A percentile compares a stretch with the other conserved stretches of the same genome.
These are phyloP conservation scores for Neocucurbitaria cava DNA, from an alignment of 2,329 filamentous ascomycete species.

Conservation along the genomic window DNA sequence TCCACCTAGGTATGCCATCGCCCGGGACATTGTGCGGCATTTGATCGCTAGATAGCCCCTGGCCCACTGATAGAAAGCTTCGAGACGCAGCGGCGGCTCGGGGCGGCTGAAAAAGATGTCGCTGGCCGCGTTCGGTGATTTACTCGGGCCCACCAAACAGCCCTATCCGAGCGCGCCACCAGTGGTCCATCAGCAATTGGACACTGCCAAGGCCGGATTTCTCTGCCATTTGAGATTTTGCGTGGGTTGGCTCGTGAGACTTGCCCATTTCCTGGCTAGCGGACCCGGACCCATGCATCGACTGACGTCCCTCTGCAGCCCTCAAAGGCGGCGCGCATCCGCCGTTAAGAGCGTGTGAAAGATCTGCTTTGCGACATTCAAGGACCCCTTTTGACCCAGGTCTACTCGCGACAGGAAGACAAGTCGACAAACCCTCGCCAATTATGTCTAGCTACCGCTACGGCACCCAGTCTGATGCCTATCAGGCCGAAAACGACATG, in stretches of 20 bases:
- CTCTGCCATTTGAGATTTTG: constrained; percentile 27
- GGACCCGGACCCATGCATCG: constrained; percentile 27
- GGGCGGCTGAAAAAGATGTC: constrained; percentile 6
- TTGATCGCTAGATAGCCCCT: constrained; percentile 3
- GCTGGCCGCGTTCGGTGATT: constrained; percentile 21
- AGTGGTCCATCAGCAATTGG: constrained; percentile 15
- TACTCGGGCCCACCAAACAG: constrained; percentile 15
- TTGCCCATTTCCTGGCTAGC: constrained; percentile 29
- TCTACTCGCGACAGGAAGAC: constrained; percentile 12
- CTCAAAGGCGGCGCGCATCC: constrained; percentile 35
- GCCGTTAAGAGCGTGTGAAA: constrained; percentile 14
- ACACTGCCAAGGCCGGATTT: constrained; percentile 25
- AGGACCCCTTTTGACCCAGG: constrained; percentile 11
- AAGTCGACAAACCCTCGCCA: constrained; percentile 17
- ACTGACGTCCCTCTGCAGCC: constrained; percentile 36
- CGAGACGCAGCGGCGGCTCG: constrained; percentile 11
- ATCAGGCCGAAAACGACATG: constrained; percentile 40
- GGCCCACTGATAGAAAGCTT: constrained; percentile 26
- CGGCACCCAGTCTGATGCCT: constrained; percentile 45
- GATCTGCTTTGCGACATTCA: constrained; percentile 25
- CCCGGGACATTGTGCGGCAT: constrained; percentile 3
- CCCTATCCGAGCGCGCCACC: constrained; percentile 15
- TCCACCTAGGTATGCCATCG: background rate
- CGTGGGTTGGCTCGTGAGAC: constrained; percentile 20
- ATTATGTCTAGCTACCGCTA: constrained; percentile 34